These are phyloP conservation scores for Aspergillus sp. DNA, from an alignment of 2,329 filamentous ascomycete species.

Conservation along the genomic window DNA sequence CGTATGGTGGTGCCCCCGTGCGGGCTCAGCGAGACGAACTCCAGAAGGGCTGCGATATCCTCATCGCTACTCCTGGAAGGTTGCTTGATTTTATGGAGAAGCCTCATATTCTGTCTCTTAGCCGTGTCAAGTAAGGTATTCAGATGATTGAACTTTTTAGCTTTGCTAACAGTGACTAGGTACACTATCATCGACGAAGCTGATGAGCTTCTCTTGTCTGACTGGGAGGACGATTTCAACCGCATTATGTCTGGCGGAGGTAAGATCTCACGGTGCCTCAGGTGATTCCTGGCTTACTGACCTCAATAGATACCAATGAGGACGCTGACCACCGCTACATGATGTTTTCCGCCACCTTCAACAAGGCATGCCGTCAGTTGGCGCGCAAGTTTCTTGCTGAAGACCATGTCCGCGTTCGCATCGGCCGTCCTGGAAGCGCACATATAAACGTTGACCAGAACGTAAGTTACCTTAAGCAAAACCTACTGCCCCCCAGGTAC, in stretches of 20 bases:
- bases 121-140: conserved; percentile 58
- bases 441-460: conserved; percentile 75
- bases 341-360: conserved; percentile 94
- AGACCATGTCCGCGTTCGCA: conserved; percentile 69
- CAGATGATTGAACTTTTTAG: conserved; percentile 1
- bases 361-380: conserved; percentile 65
- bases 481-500: background rate
- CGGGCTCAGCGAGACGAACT: conserved; percentile 64
- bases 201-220: conserved; percentile 75
- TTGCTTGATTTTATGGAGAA: conserved; percentile 75
- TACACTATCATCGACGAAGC: conserved; percentile 83
- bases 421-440: conserved; percentile 77
- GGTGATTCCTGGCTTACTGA: conserved; percentile 3
- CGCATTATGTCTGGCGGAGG: conserved; percentile 74
- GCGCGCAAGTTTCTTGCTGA: conserved; percentile 67
- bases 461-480: conserved; percentile 22
- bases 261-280: conserved; percentile 40
- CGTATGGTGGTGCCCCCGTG: conserved; percentile 77
- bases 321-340: conserved; percentile 61
- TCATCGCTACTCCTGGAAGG: conserved; percentile 82
- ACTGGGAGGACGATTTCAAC: conserved; percentile 69
- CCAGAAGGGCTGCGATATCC: conserved; percentile 74
- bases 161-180: conserved; percentile 22
- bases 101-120: conserved; percentile 59
- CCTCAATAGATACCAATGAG: conserved; percentile 57